Percentiles rank a stretch among this genome's conserved stretches.
Evolutionary conservation across 2,329 filamentous ascomycete species (phyloP).

Genomic region (Nemania diffusa): DNA sequence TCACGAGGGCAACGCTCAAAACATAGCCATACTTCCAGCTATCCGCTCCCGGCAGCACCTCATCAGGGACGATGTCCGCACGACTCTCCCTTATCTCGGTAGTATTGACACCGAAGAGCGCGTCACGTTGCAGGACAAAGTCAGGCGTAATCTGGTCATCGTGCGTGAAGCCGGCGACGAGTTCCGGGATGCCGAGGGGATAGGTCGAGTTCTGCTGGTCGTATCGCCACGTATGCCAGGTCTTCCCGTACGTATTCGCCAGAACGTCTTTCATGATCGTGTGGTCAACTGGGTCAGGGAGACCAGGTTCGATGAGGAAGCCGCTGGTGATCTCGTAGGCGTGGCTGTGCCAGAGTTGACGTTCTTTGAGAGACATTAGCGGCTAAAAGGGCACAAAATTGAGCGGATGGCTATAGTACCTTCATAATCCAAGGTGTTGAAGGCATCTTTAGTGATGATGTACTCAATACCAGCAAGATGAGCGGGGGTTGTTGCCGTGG

Average conservation of each 20-base stretch:
- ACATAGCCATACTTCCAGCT: constrained; percentile 25
- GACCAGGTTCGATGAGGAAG: constrained; percentile 37
- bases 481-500: constrained; percentile 28
- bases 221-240: constrained; percentile 44
- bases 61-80: constrained; percentile 33
- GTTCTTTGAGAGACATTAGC: constrained; percentile 33
- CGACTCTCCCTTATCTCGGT: constrained; percentile 39
- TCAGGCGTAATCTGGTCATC: constrained; percentile 56
- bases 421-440: constrained; percentile 40
- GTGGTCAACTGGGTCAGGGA: constrained; percentile 39
- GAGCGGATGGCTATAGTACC: constrained; percentile 19
- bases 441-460: constrained; percentile 38
- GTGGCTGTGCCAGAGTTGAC: constrained; percentile 42
- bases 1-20: background rate
- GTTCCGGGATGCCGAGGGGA: constrained; percentile 68
- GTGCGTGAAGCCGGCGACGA: constrained; percentile 71
- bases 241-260: constrained; percentile 44
- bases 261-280: constrained; percentile 44
- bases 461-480: constrained; percentile 41
- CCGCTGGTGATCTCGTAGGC: constrained; percentile 41
- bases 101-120: constrained; percentile 41
- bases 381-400: background rate
- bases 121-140: constrained; percentile 39
- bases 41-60: constrained; percentile 33
- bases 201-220: constrained; percentile 49